Percentiles rank a stretch among this genome's conserved stretches.
Evolutionary conservation across 2,329 filamentous ascomycete species (phyloP).

Genomic region (Triangularia verruculosa): DNA sequence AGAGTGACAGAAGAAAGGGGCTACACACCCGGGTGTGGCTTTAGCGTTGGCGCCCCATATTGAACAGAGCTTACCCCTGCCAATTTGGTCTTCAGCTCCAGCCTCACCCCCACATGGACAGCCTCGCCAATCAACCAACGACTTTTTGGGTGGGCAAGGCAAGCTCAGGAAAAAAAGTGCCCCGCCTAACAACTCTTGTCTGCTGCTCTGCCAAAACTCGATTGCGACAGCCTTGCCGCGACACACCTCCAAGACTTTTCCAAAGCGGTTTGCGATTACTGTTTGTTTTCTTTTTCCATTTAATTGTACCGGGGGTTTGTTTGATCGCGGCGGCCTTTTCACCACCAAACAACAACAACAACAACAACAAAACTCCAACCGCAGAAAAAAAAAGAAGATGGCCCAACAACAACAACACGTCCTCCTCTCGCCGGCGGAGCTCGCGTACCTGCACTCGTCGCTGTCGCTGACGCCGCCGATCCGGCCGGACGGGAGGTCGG

Average conservation of each 20-base stretch:
- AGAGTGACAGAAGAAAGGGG: background rate
- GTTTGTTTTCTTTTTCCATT: background rate
- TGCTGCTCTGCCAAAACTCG: constrained; percentile 11
- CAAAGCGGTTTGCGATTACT: background rate
- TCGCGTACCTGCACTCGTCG: constrained; percentile 89
- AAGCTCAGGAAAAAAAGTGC: background rate
- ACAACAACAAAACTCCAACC: background rate
- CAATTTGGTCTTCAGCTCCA: background rate
- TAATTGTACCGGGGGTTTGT: background rate
- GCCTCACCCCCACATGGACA: constrained; percentile 19
- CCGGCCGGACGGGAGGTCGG: constrained; percentile 78
- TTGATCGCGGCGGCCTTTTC: background rate
- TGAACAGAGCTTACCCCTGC: background rate
- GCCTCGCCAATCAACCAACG: constrained; percentile 13
- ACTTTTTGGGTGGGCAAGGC: background rate
- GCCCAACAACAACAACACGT: constrained; percentile 66
- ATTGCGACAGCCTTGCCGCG: background rate
- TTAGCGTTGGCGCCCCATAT: background rate
- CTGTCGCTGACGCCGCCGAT: constrained; percentile 79
- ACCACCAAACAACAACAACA: background rate
- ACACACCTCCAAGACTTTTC: background rate
- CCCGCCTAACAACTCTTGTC: background rate
- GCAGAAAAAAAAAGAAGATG: constrained; percentile 41
- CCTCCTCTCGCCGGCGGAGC: constrained; percentile 89
- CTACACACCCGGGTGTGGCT: background rate